Evolutionary conservation across 1,139 yeast genomes (phyloP).

Genomic region (Pneumocystis murina): DNA sequence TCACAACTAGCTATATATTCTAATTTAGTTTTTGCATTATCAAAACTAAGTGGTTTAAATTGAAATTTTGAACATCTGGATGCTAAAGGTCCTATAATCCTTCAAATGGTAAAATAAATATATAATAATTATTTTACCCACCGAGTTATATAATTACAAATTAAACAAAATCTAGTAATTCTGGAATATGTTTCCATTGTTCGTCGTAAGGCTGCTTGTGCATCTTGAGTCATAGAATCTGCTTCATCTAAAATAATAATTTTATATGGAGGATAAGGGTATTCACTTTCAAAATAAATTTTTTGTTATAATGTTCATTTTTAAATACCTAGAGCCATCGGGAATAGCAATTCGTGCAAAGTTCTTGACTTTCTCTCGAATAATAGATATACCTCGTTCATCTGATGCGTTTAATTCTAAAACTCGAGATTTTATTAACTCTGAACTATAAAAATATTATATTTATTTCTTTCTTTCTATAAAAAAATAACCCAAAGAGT

Average conservation of each 20-base stretch:
- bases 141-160: constrained; percentile 82
- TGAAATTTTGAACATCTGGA: constrained; percentile 92
- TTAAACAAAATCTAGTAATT: constrained; percentile 81
- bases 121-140: neutral
- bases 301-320: constrained; percentile 26
- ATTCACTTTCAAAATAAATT: constrained; percentile 27
- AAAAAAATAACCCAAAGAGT: constrained; percentile 38
- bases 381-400: constrained; percentile 86
- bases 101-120: neutral
- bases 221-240: constrained; percentile 97
- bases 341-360: constrained; percentile 83
- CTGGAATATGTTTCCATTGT: constrained; percentile 91
- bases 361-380: constrained; percentile 78
- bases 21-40: constrained; percentile 54
- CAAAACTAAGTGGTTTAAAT: constrained; percentile 60
- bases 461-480: neutral
- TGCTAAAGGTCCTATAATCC: constrained; percentile 91
- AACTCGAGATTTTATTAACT: constrained; percentile 56
- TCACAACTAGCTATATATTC: constrained; percentile 42
- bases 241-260: constrained; percentile 81
- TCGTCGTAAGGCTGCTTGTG: constrained; percentile 86
- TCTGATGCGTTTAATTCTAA: constrained; percentile 91
- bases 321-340: constrained; percentile 40
- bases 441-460: constrained; percentile 15
- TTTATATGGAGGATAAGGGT: constrained; percentile 92